Evolutionary conservation across 2,329 filamentous ascomycete species (phyloP), one percentile per base, ranked within the genome.

Genomic region (Nemania sp.): DNA sequence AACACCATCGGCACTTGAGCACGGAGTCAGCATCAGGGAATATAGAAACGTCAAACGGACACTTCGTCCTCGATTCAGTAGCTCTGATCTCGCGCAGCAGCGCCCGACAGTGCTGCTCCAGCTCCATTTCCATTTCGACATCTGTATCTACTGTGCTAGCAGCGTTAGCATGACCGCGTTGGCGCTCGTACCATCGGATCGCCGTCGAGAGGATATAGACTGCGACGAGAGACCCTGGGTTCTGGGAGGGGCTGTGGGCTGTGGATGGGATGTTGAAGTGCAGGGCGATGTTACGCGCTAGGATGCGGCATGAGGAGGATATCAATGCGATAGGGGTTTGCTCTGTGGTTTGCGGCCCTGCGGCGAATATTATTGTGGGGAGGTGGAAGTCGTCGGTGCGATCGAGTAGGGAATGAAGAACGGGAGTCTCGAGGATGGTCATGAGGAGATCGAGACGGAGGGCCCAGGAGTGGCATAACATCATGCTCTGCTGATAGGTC

Each of bases 381-480:
- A n/a, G n/a, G n/a, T 5, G 26, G 17, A 49, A 23, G 11, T 51
- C 22, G 15, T 44, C 28, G 3, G 36, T 40, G 14, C n/a, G 20
- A 1, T 54, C 43, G 28, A 61, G 54, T 14, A 49, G 26, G 7
- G 45, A 42, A 9, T 33, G 23, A 19, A 62, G 60, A 31, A 39
- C 7, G 9, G 34, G 3, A 14, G 56, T 61, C 3, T 61, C 56
- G 8, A 54, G 23, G n/a, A 63, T 49, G 9, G 55, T 57, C 61
- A 63, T 64, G 43, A 57, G 57, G 0, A 64, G 49, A 9, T 43
- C 50, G 12, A 62, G 49, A 9, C 56, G 34, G 8, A 62, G 22
- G 1, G 47, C 40, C 61, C 60, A 61, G 36, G 60, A 62, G 20
- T 55, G 40, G 30, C 62, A 50, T 31, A 61, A 54, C 48, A 61